A percentile compares a stretch with the other conserved stretches of the same genome.
These are phyloP conservation scores for Brassica rapa DNA, from an alignment of 345 rosid species.

Conservation along the genomic window DNA sequence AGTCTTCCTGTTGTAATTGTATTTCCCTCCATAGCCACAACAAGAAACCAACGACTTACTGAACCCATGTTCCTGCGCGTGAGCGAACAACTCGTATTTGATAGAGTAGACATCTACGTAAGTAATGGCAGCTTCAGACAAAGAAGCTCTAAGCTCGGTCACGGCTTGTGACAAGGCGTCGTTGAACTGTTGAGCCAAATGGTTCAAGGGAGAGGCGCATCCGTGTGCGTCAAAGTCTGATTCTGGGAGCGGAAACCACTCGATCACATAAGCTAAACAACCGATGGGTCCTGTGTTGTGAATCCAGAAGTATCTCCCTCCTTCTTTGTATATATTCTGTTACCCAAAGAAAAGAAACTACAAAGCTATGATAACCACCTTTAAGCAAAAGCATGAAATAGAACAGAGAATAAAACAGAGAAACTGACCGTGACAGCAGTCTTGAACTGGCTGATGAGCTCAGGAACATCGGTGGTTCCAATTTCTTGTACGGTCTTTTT, in stretches of 20 bases:
- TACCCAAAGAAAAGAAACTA: background rate
- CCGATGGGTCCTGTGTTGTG: conserved; percentile 74
- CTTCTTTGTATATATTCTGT: conserved; percentile 56
- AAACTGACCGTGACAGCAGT: conserved; percentile 43
- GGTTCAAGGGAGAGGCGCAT: conserved; percentile 58
- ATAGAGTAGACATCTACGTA: conserved; percentile 48
- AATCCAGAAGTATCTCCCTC: conserved; percentile 76
- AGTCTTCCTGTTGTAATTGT: conserved; percentile 52
- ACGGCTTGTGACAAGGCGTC: conserved; percentile 46
- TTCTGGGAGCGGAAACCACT: conserved; percentile 46
- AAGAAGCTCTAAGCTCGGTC: conserved; percentile 44
- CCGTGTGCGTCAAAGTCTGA: conserved; percentile 60
- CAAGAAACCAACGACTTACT: conserved; percentile 58
- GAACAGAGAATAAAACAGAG: conserved; percentile 10
- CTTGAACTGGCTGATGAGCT: conserved; percentile 47
- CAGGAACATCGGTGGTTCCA: conserved; percentile 46
- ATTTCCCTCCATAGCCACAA: conserved; percentile 84
- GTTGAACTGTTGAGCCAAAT: conserved; percentile 66
- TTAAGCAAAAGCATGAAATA: background rate
- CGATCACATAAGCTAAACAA: conserved; percentile 62
- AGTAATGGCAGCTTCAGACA: conserved; percentile 41
- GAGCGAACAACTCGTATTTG: conserved; percentile 52
- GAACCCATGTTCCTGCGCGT: conserved; percentile 54
- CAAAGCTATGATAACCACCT: background rate
- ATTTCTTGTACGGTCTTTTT: conserved; percentile 53